phyloP scores from a whole-genome alignment of 2,329 filamentous ascomycete genomes.

The Ceratocystis ficicola region DNA sequence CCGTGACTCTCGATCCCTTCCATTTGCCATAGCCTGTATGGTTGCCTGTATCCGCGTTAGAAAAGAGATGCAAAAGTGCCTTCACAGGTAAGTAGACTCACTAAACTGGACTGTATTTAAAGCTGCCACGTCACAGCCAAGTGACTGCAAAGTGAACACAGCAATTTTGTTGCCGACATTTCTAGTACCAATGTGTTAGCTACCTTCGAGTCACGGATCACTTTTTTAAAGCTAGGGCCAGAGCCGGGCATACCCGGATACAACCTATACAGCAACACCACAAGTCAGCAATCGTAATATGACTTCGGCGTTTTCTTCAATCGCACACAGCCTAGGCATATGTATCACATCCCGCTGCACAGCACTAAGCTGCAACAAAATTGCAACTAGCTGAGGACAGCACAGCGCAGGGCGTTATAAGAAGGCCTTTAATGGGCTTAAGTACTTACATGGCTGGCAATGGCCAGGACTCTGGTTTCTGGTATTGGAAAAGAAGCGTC shows the following conservation, averaged over 20 bases:
- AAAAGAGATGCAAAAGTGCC: background rate
- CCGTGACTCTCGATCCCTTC: constrained; percentile 70
- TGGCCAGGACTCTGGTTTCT: constrained; percentile 61
- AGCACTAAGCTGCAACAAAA: background rate
- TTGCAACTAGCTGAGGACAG: too few relatives aligned
- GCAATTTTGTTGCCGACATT: constrained; percentile 98
- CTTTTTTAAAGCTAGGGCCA: background rate
- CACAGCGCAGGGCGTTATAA: too few relatives aligned
- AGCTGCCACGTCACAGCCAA: constrained; percentile 87
- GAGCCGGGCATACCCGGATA: constrained; percentile 32
- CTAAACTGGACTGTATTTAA: constrained; percentile 97
- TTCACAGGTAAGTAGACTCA: constrained; percentile 35
- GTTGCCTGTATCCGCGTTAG: constrained; percentile 52
- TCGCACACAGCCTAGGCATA: too few relatives aligned
- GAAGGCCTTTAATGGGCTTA: too few relatives aligned
- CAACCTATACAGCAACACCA: constrained; percentile 30
- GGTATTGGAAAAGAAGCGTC: constrained; percentile 31
- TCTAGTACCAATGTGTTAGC: constrained; percentile 29
- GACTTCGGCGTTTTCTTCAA: background rate
- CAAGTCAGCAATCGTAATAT: constrained; percentile 4
- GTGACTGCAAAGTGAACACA: constrained; percentile 81
- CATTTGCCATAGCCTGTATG: constrained; percentile 86
- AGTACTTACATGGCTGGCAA: constrained; percentile 85
- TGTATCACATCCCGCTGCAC: background rate
- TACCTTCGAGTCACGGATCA: too few relatives aligned